phyloP scores from a whole-genome alignment of 2,329 filamentous ascomycete genomes.

The Fusarium sulawesiense region DNA sequence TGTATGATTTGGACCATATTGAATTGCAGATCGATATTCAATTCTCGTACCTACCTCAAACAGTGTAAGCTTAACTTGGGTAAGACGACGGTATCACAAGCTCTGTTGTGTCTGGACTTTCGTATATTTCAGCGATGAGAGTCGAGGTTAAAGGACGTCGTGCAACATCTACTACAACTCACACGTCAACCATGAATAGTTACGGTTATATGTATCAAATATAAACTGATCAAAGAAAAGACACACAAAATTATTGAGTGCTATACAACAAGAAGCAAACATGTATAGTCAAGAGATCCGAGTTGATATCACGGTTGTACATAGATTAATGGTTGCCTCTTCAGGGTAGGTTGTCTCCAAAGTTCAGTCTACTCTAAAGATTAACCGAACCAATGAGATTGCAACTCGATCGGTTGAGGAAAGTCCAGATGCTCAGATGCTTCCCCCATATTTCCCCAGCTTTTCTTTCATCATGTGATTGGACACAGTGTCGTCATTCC shows the following conservation, averaged over 20 bases:
- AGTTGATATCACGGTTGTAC: background rate
- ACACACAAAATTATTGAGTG: background rate
- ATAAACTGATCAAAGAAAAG: background rate
- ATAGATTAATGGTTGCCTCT: background rate
- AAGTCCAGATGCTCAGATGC: background rate
- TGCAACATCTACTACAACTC: background rate
- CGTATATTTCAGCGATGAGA: background rate
- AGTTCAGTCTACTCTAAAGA: too few relatives aligned
- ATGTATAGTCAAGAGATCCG: background rate
- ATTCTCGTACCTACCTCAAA: background rate
- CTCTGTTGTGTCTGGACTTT: background rate
- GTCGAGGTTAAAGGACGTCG: background rate
- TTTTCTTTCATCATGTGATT: conserved; percentile 46
- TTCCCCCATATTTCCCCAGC: conserved; percentile 45
- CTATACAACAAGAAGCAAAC: background rate
- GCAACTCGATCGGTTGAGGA: background rate
- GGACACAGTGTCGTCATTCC: conserved; percentile 45
- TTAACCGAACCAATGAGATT: conserved; percentile 16
- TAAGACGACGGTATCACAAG: background rate
- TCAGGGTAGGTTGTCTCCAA: conserved; percentile 2
- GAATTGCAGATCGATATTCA: background rate
- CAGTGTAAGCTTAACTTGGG: background rate
- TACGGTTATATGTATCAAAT: background rate
- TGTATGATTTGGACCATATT: background rate
- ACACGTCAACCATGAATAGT: background rate